These are phyloP conservation scores for Mycena latifolia DNA, from an alignment of 768 basidiomycete species.

Conservation along the genomic window DNA sequence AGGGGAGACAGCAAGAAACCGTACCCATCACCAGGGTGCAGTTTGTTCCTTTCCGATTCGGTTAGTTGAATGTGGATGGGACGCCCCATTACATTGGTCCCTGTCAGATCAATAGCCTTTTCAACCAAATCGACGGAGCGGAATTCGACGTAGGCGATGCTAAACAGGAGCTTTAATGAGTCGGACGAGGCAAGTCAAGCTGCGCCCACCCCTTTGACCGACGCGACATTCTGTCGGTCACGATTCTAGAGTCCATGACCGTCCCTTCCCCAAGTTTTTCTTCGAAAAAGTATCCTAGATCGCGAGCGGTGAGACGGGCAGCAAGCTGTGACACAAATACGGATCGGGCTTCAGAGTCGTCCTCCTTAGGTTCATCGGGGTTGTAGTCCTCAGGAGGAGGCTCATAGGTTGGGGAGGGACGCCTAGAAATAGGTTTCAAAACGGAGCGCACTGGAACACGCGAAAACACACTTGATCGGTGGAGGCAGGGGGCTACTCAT, in stretches of 20 bases:
- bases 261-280: constrained; percentile 94
- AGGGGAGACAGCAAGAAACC: constrained; percentile 40
- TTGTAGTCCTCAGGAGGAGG: constrained; percentile 78
- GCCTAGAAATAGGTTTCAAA: constrained; percentile 52
- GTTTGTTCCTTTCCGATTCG: constrained; percentile 94
- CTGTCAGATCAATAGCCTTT: constrained; percentile 89
- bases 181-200: constrained; percentile 10
- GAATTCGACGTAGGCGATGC: constrained; percentile 99
- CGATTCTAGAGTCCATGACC: constrained; percentile 96
- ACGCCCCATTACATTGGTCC: constrained; percentile 98
- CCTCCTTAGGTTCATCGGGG: constrained; percentile 91
- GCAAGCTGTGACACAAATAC: constrained; percentile 99
- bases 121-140: constrained; percentile 91
- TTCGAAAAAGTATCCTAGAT: constrained; percentile 99
- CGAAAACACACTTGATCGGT: constrained; percentile 57
- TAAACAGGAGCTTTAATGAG: constrained; percentile 46
- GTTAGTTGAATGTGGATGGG: constrained; percentile 97
- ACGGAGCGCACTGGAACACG: constrained; percentile 20
- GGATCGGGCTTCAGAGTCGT: constrained; percentile 98
- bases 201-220: constrained; percentile 94
- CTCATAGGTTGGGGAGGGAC: constrained; percentile 80
- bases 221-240: constrained; percentile 93
- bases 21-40: constrained; percentile 90
- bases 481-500: constrained; percentile 57
- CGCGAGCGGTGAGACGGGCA: constrained; percentile 95